Conservation (phyloP, 305 asterid species). For the Fraxinus floribunda region DNA sequence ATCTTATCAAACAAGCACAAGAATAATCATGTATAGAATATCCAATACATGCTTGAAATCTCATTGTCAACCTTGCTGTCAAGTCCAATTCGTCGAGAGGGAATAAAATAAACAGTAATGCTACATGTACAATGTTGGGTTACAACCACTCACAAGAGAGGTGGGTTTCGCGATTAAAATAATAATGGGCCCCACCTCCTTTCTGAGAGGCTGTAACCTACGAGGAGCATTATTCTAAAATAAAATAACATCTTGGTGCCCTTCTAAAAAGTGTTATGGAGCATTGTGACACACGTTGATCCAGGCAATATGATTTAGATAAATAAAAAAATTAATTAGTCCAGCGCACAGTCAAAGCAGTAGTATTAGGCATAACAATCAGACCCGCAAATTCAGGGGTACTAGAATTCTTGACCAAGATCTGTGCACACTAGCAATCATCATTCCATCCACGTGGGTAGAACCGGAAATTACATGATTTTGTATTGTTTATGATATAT, state of each 20-base stretch:
- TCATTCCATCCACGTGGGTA: slow-evolving; percentile 40
- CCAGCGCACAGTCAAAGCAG: slow-evolving; percentile 32
- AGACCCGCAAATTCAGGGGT: slow-evolving; percentile 21
- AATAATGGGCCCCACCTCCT: too few species aligned
- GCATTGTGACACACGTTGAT: background rate
- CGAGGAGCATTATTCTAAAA: background rate
- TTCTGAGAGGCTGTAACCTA: too few species aligned
- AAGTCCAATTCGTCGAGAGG: background rate
- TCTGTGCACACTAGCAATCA: slow-evolving; percentile 22
- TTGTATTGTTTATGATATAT: slow-evolving; percentile 33
- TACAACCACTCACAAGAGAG: too few species aligned
- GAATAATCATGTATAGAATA: background rate
- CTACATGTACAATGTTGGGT: too few species aligned
- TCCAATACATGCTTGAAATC: background rate
- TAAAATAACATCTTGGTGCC: background rate
- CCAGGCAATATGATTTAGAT: background rate
- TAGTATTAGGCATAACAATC: slow-evolving; percentile 21
- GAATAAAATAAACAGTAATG: background rate
- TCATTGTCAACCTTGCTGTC: background rate
- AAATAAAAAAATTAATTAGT: background rate
- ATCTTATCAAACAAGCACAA: background rate
- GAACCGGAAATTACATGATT: slow-evolving; percentile 34
- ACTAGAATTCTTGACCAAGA: slow-evolving; percentile 21
- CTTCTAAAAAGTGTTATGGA: background rate
- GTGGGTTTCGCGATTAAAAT: too few species aligned